A percentile compares a stretch with the other conserved stretches of the same genome.
phyloP scores from a whole-genome alignment of 1,284 basidiomycete genomes.

The Uromyces viciae-fabae region DNA sequence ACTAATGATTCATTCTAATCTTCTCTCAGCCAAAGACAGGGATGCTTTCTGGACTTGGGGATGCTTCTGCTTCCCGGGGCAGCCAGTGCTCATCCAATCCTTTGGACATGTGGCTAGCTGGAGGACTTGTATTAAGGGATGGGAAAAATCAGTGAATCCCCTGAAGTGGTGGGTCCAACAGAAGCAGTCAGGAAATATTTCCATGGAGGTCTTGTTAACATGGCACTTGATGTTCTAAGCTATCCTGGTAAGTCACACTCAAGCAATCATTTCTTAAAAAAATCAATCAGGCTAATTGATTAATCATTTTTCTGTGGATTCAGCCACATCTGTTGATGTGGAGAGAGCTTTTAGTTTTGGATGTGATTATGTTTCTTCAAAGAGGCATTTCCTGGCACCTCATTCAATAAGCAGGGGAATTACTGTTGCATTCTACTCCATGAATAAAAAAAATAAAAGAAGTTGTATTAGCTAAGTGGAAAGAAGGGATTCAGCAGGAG shows the following conservation, averaged over 20 bases:
- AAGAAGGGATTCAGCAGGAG: neutral
- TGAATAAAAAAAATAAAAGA: neutral
- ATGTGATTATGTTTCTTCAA: neutral
- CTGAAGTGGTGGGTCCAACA: neutral
- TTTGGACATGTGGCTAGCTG: neutral
- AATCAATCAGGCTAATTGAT: neutral
- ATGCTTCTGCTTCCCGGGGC: neutral
- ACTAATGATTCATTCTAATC: no score
- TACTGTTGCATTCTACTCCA: neutral
- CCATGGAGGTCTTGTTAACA: neutral
- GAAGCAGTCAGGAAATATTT: neutral
- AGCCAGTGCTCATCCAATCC: neutral
- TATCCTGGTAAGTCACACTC: neutral
- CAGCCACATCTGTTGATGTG: constrained; percentile 3
- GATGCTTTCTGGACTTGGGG: neutral
- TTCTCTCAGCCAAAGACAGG: neutral
- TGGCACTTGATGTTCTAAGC: constrained; percentile 2
- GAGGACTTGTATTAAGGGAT: neutral
- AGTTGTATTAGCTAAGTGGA: neutral
- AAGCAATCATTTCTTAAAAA: neutral
- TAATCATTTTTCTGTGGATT: no score
- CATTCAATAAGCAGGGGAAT: neutral
- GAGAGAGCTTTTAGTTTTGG: neutral
- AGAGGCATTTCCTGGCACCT: neutral
- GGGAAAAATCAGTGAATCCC: neutral